Evolutionary conservation across 495 filamentous ascomycete genomes (phyloP), one percentile per base, ranked within the genome.

Genomic region (Symbiotaphrina buchneri): DNA sequence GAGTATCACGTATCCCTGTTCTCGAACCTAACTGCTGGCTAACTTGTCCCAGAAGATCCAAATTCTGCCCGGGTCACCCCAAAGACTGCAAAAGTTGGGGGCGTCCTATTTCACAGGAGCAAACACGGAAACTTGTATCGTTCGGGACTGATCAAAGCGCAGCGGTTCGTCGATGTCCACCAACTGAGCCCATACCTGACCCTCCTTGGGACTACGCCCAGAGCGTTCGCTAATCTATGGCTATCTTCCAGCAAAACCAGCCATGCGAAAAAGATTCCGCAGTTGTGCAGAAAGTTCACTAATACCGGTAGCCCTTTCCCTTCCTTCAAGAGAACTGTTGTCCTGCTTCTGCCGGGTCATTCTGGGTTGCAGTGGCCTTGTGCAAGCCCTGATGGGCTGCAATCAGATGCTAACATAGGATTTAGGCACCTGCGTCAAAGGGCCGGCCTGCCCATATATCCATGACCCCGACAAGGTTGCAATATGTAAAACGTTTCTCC

Each of bases 101-200:
- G 84, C 30, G 80, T 94, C 34, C 69, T 63, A 24, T 95, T 93
- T 49, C 64, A 80, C 38, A 66, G 85, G 33, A 93, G 78, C 51
- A 91, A 87, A 47, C 75, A 74, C 41, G 85, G 85, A 32, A 95
- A 95, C 34, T 63, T 95, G 32, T 75, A 81, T 42, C 78, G 82
- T 28, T 59, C 71, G 38, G 72, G 71, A 18, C 52, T 77, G 31
- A 57, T 80, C 31, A 69, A 68, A 43, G 62, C 60, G 27, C 65
- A 66, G 39, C 63, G 60, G 76, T 78, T 67, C 57, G 70, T 43
- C n/a, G n/a, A n/a, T n/a, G n/a, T n/a, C n/a, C n/a, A n/a, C n/a
- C n/a, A n/a, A n/a, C n/a, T n/a, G n/a, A n/a, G n/a, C n/a, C n/a
- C n/a, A n/a, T n/a, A n/a, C n/a, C n/a, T n/a, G n/a, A n/a, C n/a